Evolutionary conservation across 345 rosid species (phyloP).

Genomic region (Populus deltoides): DNA sequence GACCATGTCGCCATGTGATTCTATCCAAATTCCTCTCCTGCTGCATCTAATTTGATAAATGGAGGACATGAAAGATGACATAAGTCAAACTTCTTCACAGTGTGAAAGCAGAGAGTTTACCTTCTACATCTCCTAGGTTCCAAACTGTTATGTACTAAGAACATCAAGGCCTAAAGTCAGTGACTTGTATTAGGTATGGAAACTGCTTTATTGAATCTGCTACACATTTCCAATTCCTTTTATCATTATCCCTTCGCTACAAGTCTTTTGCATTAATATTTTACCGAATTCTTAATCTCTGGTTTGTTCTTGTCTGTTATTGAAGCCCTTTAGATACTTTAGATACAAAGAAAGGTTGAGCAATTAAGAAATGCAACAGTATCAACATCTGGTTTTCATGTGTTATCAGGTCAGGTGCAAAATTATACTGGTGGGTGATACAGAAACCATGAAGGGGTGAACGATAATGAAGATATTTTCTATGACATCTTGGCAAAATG

Average conservation of each 20-base stretch:
- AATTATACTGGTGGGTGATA: too few species aligned
- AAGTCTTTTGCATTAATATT: not conserved
- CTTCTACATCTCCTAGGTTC: not conserved
- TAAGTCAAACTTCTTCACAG: not conserved
- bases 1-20: not conserved
- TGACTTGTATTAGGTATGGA: not conserved
- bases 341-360: not conserved
- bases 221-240: not conserved
- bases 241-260: not conserved
- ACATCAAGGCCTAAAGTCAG: not conserved
- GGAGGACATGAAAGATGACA: not conserved
- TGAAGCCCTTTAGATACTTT: not conserved
- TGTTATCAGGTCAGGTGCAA: too few species aligned
- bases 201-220: not conserved
- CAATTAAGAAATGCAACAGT: not conserved
- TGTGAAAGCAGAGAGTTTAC: not conserved
- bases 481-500: too few species aligned
- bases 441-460: too few species aligned
- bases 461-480: too few species aligned
- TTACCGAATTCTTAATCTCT: not conserved
- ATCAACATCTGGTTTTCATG: too few species aligned
- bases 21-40: not conserved
- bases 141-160: not conserved
- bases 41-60: not conserved
- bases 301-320: not conserved